A percentile compares a stretch with the other conserved stretches of the same genome.
phyloP scores from a whole-genome alignment of 2,329 filamentous ascomycete species.

The Didymella pinodella region DNA sequence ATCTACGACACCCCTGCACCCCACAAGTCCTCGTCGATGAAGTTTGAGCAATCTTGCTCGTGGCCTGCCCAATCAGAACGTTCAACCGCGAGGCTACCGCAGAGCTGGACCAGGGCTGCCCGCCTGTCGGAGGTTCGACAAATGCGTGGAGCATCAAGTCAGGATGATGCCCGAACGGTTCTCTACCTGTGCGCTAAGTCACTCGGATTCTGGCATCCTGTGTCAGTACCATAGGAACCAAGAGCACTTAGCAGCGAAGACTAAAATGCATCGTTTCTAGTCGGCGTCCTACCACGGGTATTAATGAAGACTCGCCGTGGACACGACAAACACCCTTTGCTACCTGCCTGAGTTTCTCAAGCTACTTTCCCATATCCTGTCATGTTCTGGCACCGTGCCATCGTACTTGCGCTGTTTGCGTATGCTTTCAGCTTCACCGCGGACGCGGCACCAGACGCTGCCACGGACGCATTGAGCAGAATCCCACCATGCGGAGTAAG shows the following conservation, averaged over 20 bases:
- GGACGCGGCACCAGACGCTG: background rate
- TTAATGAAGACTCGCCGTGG: background rate
- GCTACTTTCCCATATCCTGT: background rate
- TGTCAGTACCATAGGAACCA: background rate
- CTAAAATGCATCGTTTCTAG: background rate
- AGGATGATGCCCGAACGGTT: background rate
- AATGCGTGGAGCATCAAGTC: background rate
- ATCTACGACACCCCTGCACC: background rate
- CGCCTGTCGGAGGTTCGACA: background rate
- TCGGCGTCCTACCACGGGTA: background rate
- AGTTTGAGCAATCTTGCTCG: background rate
- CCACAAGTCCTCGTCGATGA: background rate
- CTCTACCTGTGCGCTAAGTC: background rate
- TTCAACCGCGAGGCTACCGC: background rate
- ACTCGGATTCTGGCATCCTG: background rate
- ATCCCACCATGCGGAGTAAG: background rate
- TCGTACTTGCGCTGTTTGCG: background rate
- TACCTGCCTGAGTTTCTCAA: background rate
- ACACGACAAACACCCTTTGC: background rate
- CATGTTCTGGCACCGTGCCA: background rate
- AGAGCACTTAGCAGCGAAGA: background rate
- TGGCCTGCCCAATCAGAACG: background rate
- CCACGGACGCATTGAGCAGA: background rate
- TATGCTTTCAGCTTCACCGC: background rate
- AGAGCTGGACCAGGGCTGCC: background rate